These are phyloP conservation scores for Colletotrichum sp. DNA, from an alignment of 2,329 filamentous ascomycete species.

Conservation along the genomic window DNA sequence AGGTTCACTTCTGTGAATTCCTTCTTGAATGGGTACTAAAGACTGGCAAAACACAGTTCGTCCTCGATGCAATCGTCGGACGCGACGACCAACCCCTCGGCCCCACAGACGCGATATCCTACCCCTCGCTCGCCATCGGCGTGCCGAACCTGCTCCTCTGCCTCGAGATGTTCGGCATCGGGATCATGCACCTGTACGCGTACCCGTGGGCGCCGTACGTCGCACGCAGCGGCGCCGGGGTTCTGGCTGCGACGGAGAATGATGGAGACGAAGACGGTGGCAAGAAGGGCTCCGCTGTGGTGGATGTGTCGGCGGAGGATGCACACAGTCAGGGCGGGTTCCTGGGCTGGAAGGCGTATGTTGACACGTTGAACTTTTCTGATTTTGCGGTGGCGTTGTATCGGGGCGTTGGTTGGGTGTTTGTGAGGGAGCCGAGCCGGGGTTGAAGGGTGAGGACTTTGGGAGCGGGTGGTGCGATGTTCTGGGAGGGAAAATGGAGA, in stretches of 20 bases:
- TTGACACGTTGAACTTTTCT: background rate
- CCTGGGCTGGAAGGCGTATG: background rate
- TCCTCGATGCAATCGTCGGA: background rate
- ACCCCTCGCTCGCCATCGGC: background rate
- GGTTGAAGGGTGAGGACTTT: background rate
- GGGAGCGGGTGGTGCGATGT: rapidly evolving
- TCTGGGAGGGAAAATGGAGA: background rate
- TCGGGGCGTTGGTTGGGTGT: background rate
- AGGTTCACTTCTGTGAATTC: no score
- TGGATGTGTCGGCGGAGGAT: background rate
- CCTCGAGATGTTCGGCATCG: background rate
- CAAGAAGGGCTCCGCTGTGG: background rate
- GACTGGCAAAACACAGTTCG: background rate
- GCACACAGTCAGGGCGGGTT: background rate
- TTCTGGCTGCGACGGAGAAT: background rate
- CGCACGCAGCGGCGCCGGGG: background rate
- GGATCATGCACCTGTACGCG: background rate
- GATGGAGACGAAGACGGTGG: background rate
- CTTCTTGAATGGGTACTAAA: no score
- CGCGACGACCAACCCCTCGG: background rate
- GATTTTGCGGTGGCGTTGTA: background rate
- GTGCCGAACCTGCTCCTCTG: background rate
- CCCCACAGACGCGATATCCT: background rate
- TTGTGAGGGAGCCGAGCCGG: background rate
- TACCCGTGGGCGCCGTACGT: background rate